phyloP scores from a whole-genome alignment of 176 grass and related monocot species.

The Dactylis glomerata region DNA sequence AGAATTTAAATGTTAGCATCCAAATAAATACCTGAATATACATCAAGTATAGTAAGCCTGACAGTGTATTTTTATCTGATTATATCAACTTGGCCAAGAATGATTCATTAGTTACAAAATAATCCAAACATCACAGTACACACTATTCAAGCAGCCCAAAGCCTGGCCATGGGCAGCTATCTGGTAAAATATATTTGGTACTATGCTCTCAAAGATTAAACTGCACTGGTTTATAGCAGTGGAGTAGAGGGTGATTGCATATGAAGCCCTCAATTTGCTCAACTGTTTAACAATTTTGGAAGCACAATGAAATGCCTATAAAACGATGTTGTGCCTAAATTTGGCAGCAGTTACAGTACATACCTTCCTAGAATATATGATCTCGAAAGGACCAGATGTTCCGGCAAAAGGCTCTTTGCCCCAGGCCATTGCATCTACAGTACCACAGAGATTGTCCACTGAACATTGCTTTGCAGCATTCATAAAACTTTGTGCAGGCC shows the following conservation, averaged over 20 bases:
- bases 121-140: slow-evolving; percentile 14
- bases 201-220: slow-evolving; percentile 19
- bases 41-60: not conserved
- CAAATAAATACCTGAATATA: slow-evolving; percentile 20
- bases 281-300: not conserved
- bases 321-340: slow-evolving; percentile 13
- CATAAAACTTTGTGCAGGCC: slow-evolving; percentile 74
- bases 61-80: not conserved
- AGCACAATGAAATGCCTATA: not conserved
- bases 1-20: slow-evolving; percentile 14
- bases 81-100: not conserved
- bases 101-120: slow-evolving; percentile 8
- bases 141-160: not conserved
- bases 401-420: slow-evolving; percentile 79
- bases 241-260: not conserved
- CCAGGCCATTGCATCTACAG: slow-evolving; percentile 78
- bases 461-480: slow-evolving; percentile 77
- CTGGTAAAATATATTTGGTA: slow-evolving; percentile 21
- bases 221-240: slow-evolving; percentile 14
- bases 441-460: slow-evolving; percentile 70
- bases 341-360: slow-evolving; percentile 12
- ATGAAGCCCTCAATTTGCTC: slow-evolving; percentile 12
- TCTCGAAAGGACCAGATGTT: slow-evolving; percentile 78
- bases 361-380: slow-evolving; percentile 67
- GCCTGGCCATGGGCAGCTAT: slow-evolving; percentile 2